Evolutionary conservation across 176 grass and related monocot genomes (phyloP).

Genomic region (Eragrostis curvula): DNA sequence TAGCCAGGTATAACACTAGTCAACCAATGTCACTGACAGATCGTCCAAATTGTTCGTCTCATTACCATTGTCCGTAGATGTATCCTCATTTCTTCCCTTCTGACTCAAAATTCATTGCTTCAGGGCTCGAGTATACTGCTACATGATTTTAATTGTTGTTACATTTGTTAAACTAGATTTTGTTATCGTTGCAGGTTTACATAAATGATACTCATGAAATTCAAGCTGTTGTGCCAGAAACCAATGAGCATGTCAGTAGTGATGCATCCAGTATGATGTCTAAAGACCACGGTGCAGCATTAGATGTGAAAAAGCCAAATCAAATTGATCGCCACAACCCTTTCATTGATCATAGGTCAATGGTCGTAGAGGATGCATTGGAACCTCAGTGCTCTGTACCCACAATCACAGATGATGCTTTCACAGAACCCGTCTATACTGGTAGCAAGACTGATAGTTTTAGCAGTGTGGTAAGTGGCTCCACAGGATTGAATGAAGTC

Average conservation of each 20-base stretch:
- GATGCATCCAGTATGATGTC: constrained; percentile 26
- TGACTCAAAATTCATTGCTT: not conserved
- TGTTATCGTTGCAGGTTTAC: constrained; percentile 49
- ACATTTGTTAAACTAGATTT: constrained; percentile 3
- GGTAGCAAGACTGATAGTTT: not conserved
- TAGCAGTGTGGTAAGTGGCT: not conserved
- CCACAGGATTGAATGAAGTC: constrained; percentile 23
- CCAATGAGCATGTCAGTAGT: constrained; percentile 18
- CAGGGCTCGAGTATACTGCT: constrained; percentile 1
- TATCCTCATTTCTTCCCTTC: not conserved
- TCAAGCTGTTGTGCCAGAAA: constrained; percentile 31
- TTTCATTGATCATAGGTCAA: constrained; percentile 24
- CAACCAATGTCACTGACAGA: not conserved
- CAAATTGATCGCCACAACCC: constrained; percentile 38
- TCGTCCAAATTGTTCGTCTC: not conserved
- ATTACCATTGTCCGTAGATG: not conserved
- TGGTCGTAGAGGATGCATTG: not conserved
- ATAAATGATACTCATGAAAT: constrained; percentile 28
- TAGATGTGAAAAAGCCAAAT: constrained; percentile 6
- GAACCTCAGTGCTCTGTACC: constrained; percentile 30
- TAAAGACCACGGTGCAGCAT: constrained; percentile 20
- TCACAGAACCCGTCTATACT: not conserved
- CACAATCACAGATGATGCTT: constrained; percentile 31
- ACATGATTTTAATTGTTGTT: not conserved
- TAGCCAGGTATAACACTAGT: constrained; percentile 47